Conservation (phyloP, 257 asterid species). For the Plantago ovata region DNA sequence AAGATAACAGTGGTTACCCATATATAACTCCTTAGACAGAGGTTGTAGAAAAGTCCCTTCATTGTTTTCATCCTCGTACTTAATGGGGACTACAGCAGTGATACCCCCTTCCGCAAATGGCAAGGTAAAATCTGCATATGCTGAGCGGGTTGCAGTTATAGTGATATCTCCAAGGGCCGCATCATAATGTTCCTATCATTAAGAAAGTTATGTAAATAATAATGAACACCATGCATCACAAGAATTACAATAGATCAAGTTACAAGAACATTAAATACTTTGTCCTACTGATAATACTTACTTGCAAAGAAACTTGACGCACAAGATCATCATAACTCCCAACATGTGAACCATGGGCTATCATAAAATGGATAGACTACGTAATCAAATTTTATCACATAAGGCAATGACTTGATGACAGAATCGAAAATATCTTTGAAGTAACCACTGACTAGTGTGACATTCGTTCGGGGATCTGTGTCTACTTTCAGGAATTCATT, state of each 20-base stretch:
- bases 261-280: too few species aligned
- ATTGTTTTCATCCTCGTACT: slow-evolving; percentile 17
- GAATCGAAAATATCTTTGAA: slow-evolving; percentile 18
- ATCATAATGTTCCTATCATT: slow-evolving; percentile 19
- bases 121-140: slow-evolving; percentile 44
- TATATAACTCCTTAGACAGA: slow-evolving; percentile 35
- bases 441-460: slow-evolving; percentile 14
- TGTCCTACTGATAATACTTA: not conserved
- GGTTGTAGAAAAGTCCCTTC: slow-evolving; percentile 49
- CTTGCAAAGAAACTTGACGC: slow-evolving; percentile 12
- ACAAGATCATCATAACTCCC: slow-evolving; percentile 13
- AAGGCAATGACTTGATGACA: slow-evolving; percentile 7
- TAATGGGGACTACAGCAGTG: slow-evolving; percentile 36
- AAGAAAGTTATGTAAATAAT: too few species aligned
- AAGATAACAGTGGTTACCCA: slow-evolving; percentile 42
- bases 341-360: not conserved
- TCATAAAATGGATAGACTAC: not conserved
- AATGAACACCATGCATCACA: too few species aligned
- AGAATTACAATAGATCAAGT: too few species aligned
- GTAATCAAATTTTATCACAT: slow-evolving; percentile 3
- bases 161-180: slow-evolving; percentile 47
- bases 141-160: slow-evolving; percentile 43
- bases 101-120: slow-evolving; percentile 52
- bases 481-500: slow-evolving; percentile 13
- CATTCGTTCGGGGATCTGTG: slow-evolving; percentile 6